Evolutionary conservation across 192 early-diverging fungal species (phyloP).

Genomic region (Backusella morwellensis): DNA sequence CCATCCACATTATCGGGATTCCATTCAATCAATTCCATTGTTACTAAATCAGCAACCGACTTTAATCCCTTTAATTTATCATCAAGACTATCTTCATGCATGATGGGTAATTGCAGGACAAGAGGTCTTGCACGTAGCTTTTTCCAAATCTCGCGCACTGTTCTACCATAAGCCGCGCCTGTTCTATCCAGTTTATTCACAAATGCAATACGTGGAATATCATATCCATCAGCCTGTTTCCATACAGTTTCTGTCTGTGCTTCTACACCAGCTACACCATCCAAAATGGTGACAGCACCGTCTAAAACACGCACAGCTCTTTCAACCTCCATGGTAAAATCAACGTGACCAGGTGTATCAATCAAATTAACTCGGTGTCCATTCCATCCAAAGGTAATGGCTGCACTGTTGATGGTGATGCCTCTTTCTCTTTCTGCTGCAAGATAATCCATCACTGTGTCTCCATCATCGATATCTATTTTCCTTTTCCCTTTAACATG

Average conservation of each 20-base stretch:
- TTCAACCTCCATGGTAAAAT: constrained; percentile 97
- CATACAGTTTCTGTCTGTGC: constrained; percentile 97
- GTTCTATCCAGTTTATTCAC: constrained; percentile 97
- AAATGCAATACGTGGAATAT: constrained; percentile 80
- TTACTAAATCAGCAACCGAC: constrained; percentile 73
- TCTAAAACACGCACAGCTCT: constrained; percentile 90
- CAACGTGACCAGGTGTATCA: constrained; percentile 95
- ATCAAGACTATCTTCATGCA: constrained; percentile 34
- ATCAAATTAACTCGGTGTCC: constrained; percentile 85
- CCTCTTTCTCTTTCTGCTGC: constrained; percentile 86
- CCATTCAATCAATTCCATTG: constrained; percentile 70
- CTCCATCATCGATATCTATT: constrained; percentile 86
- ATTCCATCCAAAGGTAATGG: constrained; percentile 83
- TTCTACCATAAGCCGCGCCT: constrained; percentile 66
- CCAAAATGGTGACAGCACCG: constrained; percentile 89
- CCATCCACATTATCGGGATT: constrained; percentile 44
- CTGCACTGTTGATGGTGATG: constrained; percentile 92
- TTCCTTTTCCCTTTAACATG: not conserved
- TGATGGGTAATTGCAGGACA: constrained; percentile 72
- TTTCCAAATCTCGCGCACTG: constrained; percentile 55
- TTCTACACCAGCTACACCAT: constrained; percentile 94
- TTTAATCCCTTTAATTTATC: constrained; percentile 50
- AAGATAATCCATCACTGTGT: constrained; percentile 93
- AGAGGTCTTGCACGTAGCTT: constrained; percentile 64
- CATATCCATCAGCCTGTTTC: constrained; percentile 82